Percentiles rank a stretch among this genome's conserved stretches.
phyloP scores from a whole-genome alignment of 176 grass and related monocot species.

The Cenchrus fungigraminus region DNA sequence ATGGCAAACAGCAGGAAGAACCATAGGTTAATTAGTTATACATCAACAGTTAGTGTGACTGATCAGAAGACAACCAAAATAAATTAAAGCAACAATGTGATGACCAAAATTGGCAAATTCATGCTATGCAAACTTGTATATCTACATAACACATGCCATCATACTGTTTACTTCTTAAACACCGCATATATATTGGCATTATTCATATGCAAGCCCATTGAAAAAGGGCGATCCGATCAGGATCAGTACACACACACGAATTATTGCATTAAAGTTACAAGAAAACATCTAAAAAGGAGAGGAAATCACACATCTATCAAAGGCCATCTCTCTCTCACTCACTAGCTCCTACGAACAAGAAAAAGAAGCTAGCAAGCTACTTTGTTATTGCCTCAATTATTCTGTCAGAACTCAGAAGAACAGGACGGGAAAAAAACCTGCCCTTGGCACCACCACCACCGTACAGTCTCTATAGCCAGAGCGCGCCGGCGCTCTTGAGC shows the following conservation, averaged over 20 bases:
- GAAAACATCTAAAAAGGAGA: background rate
- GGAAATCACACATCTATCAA: background rate
- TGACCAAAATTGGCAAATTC: background rate
- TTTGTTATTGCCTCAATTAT: background rate
- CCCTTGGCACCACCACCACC: background rate
- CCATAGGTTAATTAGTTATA: too few species aligned
- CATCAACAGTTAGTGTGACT: too few species aligned
- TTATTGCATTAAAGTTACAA: background rate
- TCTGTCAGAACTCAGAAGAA: slow-evolving; percentile 28
- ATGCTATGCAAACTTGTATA: background rate
- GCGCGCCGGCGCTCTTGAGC: slow-evolving; percentile 55
- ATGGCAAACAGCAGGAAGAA: too few species aligned
- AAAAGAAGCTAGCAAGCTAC: slow-evolving; percentile 9
- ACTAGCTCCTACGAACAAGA: background rate
- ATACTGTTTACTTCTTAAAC: background rate
- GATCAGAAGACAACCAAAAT: too few species aligned
- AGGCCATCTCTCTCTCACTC: background rate
- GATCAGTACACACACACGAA: background rate
- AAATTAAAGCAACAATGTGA: background rate
- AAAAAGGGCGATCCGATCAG: background rate
- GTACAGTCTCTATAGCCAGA: slow-evolving; percentile 49
- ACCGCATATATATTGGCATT: background rate
- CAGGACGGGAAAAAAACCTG: slow-evolving; percentile 33
- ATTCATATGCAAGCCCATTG: background rate
- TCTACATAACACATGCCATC: too few species aligned